These are phyloP conservation scores for Umbellularia californica DNA, from an alignment of 164 flowering plant species.

Conservation along the genomic window DNA sequence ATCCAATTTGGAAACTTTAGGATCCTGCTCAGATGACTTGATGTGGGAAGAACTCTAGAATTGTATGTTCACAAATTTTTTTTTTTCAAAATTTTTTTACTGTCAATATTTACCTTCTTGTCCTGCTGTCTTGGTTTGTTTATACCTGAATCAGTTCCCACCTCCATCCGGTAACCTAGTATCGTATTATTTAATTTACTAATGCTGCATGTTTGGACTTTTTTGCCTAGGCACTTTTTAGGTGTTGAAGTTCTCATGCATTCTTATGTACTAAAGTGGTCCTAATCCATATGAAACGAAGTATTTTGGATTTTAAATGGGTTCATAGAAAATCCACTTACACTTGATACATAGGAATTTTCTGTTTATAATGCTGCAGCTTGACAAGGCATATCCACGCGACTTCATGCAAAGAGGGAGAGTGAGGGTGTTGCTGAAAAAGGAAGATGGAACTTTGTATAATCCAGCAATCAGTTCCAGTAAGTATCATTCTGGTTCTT, in stretches of 20 bases:
- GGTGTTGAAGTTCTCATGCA: too few species aligned
- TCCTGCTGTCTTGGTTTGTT: neutral
- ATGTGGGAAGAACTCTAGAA: neutral
- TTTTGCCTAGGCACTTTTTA: too few species aligned
- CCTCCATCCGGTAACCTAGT: neutral
- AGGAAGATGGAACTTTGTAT: constrained; percentile 63
- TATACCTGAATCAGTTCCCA: neutral
- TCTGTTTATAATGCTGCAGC: constrained; percentile 27
- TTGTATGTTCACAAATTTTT: neutral
- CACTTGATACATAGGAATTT: neutral
- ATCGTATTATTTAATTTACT: too few species aligned
- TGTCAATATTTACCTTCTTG: neutral
- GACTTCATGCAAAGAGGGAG: constrained; percentile 94
- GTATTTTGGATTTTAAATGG: neutral
- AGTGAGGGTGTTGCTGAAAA: constrained; percentile 76
- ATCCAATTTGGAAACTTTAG: neutral
- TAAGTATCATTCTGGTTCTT: constrained; percentile 31
- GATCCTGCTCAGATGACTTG: neutral
- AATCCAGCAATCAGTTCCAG: constrained; percentile 77
- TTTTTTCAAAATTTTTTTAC: too few species aligned
- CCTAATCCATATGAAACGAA: neutral
- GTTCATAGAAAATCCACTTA: neutral
- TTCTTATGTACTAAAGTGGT: too few species aligned
- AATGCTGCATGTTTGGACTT: too few species aligned
- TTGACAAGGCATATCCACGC: constrained; percentile 90